phyloP scores from a whole-genome alignment of 1,139 yeast genomes.

The Lodderomyces elongisporus region DNA sequence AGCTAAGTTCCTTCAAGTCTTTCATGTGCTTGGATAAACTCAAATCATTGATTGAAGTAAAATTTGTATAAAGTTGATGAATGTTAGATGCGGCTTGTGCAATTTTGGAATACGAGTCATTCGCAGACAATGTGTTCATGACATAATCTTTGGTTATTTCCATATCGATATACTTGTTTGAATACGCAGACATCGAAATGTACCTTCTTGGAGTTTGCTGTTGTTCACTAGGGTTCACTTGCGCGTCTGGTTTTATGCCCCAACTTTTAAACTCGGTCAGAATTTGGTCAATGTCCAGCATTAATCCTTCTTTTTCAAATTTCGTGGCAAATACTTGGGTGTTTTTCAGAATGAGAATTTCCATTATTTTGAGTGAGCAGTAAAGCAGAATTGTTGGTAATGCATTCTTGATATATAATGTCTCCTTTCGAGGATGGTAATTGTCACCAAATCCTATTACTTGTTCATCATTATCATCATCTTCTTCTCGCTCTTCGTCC shows the following conservation, averaged over 20 bases:
- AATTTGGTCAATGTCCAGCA: constrained; percentile 40
- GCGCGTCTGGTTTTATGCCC: constrained; percentile 10
- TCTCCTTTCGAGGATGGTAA: too few species aligned
- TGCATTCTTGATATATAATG: too few species aligned
- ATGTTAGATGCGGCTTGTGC: constrained; percentile 18
- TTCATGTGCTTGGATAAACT: constrained; percentile 17
- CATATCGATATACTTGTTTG: constrained; percentile 26
- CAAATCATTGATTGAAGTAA: constrained; percentile 13
- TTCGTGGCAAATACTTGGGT: constrained; percentile 31
- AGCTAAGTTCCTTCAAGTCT: constrained; percentile 16
- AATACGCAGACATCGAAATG: constrained; percentile 11
- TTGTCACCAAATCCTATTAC: too few species aligned
- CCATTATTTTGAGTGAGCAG: too few species aligned
- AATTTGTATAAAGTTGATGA: constrained; percentile 15
- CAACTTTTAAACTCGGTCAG: constrained; percentile 16
- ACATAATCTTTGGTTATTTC: constrained; percentile 32
- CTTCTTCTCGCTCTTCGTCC: constrained; percentile 7
- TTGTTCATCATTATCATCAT: constrained; percentile 8
- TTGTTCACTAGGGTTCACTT: too few species aligned
- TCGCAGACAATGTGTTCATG: constrained; percentile 18
- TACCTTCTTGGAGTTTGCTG: constrained; percentile 6
- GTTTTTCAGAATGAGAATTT: constrained; percentile 38
- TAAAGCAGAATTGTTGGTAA: too few species aligned
- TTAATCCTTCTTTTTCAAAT: constrained; percentile 70
- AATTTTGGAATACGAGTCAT: constrained; percentile 18